These are phyloP conservation scores for Pythium folliculosum DNA, from an alignment of 352 stramenopile species.

Conservation along the genomic window DNA sequence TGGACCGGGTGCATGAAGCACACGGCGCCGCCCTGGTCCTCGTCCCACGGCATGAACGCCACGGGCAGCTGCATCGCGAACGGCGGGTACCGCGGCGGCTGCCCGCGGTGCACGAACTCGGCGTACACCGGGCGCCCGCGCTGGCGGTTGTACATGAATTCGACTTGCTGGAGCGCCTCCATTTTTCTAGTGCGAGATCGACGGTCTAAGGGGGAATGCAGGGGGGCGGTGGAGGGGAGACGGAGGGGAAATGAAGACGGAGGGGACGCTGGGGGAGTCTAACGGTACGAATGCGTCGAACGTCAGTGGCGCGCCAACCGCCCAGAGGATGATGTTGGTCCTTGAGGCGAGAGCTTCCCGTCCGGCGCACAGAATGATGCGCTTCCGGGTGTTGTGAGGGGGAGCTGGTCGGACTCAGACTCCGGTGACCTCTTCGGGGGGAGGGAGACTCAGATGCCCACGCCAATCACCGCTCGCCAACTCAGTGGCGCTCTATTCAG, in stretches of 20 bases:
- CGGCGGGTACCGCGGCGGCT: conserved; percentile 70
- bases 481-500: conserved; percentile 21
- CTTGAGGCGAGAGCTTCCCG: background rate
- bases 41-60: conserved; percentile 68
- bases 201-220: conserved; percentile 3
- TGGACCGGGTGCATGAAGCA: conserved; percentile 59
- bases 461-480: conserved; percentile 15
- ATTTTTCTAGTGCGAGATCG: conserved; percentile 5
- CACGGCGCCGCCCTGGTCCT: conserved; percentile 62
- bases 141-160: conserved; percentile 77
- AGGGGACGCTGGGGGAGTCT: background rate
- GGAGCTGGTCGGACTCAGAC: conserved; percentile 18
- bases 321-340: background rate
- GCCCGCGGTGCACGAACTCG: conserved; percentile 56
- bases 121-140: conserved; percentile 57
- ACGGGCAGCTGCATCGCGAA: conserved; percentile 71
- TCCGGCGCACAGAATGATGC: conserved; percentile 25
- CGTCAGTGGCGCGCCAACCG: background rate
- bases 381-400: conserved; percentile 18
- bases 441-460: conserved; percentile 5
- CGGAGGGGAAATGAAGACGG: too few species aligned
- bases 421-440: conserved; percentile 6
- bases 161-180: conserved; percentile 54
- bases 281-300: background rate
- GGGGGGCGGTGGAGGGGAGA: background rate